Percentiles rank a stretch among this genome's conserved stretches.
Evolutionary conservation across 176 grass and related monocot species (phyloP).

Genomic region (Secale cereale): DNA sequence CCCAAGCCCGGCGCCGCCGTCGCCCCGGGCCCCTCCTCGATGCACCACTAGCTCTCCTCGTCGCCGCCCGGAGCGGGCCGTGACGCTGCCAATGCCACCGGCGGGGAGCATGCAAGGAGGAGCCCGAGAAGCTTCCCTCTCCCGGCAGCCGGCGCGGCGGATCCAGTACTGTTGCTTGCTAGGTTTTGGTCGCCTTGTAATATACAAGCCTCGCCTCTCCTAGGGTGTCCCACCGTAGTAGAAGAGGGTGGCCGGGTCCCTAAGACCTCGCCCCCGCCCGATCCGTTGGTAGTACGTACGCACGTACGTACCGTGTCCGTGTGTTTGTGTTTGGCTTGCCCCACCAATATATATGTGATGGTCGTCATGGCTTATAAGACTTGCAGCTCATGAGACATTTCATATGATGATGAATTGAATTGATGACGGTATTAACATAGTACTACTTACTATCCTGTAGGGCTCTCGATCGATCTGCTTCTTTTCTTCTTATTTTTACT

Average conservation of each 20-base stretch:
- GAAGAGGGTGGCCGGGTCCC: slow-evolving; percentile 19
- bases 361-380: slow-evolving; percentile 38
- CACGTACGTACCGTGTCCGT: slow-evolving; percentile 10
- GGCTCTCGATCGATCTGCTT: not conserved
- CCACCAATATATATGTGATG: slow-evolving; percentile 36
- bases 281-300: not conserved
- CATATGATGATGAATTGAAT: slow-evolving; percentile 28
- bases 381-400: slow-evolving; percentile 26
- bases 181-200: slow-evolving; percentile 67
- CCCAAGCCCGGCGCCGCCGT: slow-evolving; percentile 39
- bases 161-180: slow-evolving; percentile 30
- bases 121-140: not conserved
- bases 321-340: slow-evolving; percentile 55
- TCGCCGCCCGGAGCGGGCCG: too few relatives aligned
- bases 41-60: slow-evolving; percentile 29
- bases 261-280: slow-evolving; percentile 13
- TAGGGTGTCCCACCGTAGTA: slow-evolving; percentile 32
- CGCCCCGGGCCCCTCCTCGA: slow-evolving; percentile 15
- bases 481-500: not conserved
- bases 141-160: not conserved
- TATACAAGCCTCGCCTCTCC: slow-evolving; percentile 30
- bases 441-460: not conserved
- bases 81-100: not conserved
- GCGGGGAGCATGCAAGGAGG: not conserved
- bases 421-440: not conserved